phyloP scores from a whole-genome alignment of 164 flowering plant genomes.

The Nymphaea colorata region DNA sequence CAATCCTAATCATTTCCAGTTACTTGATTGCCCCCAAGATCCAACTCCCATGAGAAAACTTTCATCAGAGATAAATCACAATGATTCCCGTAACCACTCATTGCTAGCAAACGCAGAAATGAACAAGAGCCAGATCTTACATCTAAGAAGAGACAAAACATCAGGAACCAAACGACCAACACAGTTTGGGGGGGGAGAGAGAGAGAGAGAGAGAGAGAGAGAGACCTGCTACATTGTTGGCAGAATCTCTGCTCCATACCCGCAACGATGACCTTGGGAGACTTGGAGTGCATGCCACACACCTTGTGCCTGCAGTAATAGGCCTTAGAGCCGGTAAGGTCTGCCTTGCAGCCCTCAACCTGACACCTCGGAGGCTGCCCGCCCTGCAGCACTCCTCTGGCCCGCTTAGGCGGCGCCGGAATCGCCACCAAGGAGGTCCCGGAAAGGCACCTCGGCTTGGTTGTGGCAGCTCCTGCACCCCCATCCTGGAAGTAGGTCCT shows the following conservation, averaged over 20 bases:
- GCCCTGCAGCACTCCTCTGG: conserved; percentile 20
- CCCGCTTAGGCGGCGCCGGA: conserved; percentile 22
- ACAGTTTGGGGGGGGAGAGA: too few species aligned
- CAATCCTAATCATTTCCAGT: too few species aligned
- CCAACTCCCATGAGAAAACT: too few species aligned
- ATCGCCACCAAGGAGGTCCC: neutral
- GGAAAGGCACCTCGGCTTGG: conserved; percentile 10
- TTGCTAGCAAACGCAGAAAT: too few species aligned
- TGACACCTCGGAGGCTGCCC: conserved; percentile 66
- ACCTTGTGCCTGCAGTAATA: conserved; percentile 82
- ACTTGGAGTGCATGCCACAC: conserved; percentile 60
- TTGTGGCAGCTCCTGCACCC: conserved; percentile 14
- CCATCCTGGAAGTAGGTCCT: conserved; percentile 59
- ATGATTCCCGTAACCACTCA: too few species aligned
- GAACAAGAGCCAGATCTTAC: too few species aligned
- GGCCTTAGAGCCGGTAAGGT: conserved; percentile 66
- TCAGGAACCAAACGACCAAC: too few species aligned
- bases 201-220: too few species aligned
- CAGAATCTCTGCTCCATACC: conserved; percentile 43
- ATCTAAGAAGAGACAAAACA: too few species aligned
- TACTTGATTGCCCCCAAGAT: too few species aligned
- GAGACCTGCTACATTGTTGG: conserved; percentile 10
- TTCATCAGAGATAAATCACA: too few species aligned
- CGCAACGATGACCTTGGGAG: conserved; percentile 48
- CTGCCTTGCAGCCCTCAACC: conserved; percentile 62